Evolutionary conservation across 768 basidiomycete genomes (phyloP).

Genomic region (Brasilioporus rufonigricans): DNA sequence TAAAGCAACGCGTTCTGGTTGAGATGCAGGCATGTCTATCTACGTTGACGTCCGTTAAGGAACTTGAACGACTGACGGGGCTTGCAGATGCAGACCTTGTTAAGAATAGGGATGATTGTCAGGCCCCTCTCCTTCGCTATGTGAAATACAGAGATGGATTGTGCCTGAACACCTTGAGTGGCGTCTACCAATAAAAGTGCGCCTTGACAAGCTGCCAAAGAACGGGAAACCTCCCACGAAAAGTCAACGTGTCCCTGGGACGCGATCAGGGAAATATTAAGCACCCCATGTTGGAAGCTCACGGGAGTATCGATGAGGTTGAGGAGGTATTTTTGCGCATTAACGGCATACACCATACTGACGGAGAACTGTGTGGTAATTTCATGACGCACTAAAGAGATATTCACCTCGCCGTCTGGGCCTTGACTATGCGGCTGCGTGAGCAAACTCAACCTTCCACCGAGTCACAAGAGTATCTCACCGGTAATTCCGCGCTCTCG

Average conservation of each 20-base stretch:
- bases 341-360: constrained; percentile 75
- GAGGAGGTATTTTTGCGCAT: constrained; percentile 64
- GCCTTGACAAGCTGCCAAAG: constrained; percentile 91
- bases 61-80: not conserved
- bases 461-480: constrained; percentile 20
- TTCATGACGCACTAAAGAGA: not conserved
- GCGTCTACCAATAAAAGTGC: constrained; percentile 87
- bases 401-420: constrained; percentile 85
- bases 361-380: constrained; percentile 7
- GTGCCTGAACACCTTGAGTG: constrained; percentile 97
- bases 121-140: constrained; percentile 79
- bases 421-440: constrained; percentile 63
- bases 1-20: constrained; percentile 73
- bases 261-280: not conserved
- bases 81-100: constrained; percentile 59
- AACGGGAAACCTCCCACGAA: constrained; percentile 93
- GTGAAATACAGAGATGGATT: constrained; percentile 94
- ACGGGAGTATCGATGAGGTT: constrained; percentile 97
- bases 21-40: constrained; percentile 92
- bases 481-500: constrained; percentile 96
- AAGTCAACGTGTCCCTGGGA: constrained; percentile 94
- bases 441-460: constrained; percentile 2
- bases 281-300: constrained; percentile 13
- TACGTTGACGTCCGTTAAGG: constrained; percentile 28
- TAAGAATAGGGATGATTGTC: constrained; percentile 85